These are phyloP conservation scores for Grigorovia humatica DNA, from an alignment of 805 yeast genomes.

Conservation along the genomic window DNA sequence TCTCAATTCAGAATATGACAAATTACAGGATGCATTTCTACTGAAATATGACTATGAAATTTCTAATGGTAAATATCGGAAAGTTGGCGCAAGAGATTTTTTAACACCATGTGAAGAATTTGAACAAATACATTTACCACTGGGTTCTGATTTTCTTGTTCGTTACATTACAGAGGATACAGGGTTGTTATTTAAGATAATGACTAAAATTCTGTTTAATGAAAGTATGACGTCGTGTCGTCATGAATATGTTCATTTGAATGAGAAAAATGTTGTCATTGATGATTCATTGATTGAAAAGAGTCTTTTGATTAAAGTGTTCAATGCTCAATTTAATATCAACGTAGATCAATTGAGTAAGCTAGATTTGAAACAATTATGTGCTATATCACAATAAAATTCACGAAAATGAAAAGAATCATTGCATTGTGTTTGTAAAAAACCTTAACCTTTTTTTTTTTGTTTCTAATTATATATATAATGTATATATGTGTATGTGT, in stretches of 20 bases:
- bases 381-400: background rate
- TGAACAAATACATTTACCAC: conserved; percentile 7
- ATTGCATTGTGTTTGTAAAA: background rate
- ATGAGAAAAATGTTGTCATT: background rate
- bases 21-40: conserved; percentile 1
- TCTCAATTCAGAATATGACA: conserved; percentile 2
- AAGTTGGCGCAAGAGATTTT: background rate
- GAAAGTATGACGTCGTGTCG: conserved; percentile 5
- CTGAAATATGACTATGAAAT: background rate
- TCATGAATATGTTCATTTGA: conserved; percentile 4
- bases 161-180: conserved; percentile 1
- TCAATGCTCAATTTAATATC: conserved; percentile 5
- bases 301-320: conserved; percentile 3
- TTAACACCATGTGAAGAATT: conserved; percentile 7
- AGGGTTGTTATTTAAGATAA: conserved; percentile 2
- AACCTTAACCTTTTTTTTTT: background rate
- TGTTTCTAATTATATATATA: too few species aligned
- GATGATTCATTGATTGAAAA: conserved; percentile 2
- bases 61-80: background rate
- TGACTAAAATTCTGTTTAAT: conserved; percentile 3
- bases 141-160: conserved; percentile 4
- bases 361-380: background rate
- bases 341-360: conserved; percentile 2
- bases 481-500: background rate
- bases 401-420: too few species aligned